Conservation (phyloP, 2,329 filamentous ascomycete species). For the Boeremia lycopersici region DNA sequence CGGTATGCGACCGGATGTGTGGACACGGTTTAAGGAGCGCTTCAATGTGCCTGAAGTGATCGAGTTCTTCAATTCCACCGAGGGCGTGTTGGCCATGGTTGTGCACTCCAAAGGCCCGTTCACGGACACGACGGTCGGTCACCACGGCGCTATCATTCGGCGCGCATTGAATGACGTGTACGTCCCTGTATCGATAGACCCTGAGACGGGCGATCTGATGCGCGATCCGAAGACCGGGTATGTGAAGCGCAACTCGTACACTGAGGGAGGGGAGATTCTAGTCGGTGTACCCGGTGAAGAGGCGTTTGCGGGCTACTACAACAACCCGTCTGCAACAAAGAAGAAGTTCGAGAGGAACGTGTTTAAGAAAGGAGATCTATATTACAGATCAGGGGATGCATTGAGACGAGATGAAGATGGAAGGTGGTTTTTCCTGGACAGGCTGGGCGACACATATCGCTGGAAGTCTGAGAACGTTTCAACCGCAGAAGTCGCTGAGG, state of each 20-base stretch:
- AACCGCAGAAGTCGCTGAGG: constrained; percentile 54
- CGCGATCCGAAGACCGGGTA: constrained; percentile 71
- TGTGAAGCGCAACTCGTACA: constrained; percentile 65
- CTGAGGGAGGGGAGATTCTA: constrained; percentile 74
- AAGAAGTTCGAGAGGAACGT: constrained; percentile 57
- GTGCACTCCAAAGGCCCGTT: constrained; percentile 60
- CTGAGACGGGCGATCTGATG: constrained; percentile 68
- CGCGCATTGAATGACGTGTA: constrained; percentile 58
- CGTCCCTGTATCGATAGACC: constrained; percentile 70
- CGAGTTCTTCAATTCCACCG: constrained; percentile 80
- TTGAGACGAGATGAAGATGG: constrained; percentile 50
- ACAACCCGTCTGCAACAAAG: constrained; percentile 67
- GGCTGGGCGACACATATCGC: constrained; percentile 54
- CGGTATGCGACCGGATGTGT: constrained; percentile 70
- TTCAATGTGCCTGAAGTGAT: constrained; percentile 66
- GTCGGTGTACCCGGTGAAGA: constrained; percentile 60
- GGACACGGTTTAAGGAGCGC: constrained; percentile 65
- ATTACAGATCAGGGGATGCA: constrained; percentile 54
- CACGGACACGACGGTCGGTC: constrained; percentile 66
- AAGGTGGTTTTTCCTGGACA: constrained; percentile 55
- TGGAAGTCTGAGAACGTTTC: constrained; percentile 57
- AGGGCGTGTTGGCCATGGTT: constrained; percentile 68
- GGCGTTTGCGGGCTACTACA: constrained; percentile 68
- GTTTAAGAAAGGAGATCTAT: constrained; percentile 53
- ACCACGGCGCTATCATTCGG: constrained; percentile 69